Evolutionary conservation across 306 rosid species (phyloP), one percentile per base, ranked within the genome.

Genomic region (Neltuma alba): DNA sequence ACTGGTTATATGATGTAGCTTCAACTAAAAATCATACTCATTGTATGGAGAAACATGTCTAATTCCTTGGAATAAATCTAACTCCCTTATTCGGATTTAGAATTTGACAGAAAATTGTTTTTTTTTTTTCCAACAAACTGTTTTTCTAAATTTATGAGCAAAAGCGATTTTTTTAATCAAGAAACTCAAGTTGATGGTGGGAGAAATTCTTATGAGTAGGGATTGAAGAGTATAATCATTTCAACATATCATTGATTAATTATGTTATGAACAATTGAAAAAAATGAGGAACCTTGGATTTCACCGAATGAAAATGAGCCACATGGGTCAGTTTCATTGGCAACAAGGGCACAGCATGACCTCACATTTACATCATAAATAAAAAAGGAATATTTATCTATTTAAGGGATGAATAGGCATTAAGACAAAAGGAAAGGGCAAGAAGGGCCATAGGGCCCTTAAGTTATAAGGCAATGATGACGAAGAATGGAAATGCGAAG

Each of bases 351-450:
- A 83, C 44, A 86, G 85, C 86, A 75, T 90, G 94, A 90, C 83
- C 81, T 87, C 86, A 88, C 55, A 15, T 68, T 81, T 84, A 75
- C 92, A 76, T 88, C 92, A 86, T 81, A 20, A 45, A 79, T n/a
- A 4, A 33, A 33, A 5, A 57, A 28, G 37, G 54, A 45, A 25
- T 61, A 13, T 42, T 70, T 31, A 13, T 0, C 41, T 37, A 13
- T 13, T 12, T 13, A 5, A 28, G 20, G 57, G 50, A 63, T 63
- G 75, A 73, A 77, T 30, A 54, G 68, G 74, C 42, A 61, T 23
- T 10, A 30, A 41, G 61, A 54, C 36, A 75, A 21, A 44, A 10
- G 15, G 6, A 45, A 67, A 40, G 77, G 77, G 65, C 5, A 25
- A 21, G 1, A 66, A 28, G 12, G 54, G 52, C 38, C 31, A 48